Conservation (phyloP, 345 rosid genomes). For the Eucalyptus viminalis region DNA sequence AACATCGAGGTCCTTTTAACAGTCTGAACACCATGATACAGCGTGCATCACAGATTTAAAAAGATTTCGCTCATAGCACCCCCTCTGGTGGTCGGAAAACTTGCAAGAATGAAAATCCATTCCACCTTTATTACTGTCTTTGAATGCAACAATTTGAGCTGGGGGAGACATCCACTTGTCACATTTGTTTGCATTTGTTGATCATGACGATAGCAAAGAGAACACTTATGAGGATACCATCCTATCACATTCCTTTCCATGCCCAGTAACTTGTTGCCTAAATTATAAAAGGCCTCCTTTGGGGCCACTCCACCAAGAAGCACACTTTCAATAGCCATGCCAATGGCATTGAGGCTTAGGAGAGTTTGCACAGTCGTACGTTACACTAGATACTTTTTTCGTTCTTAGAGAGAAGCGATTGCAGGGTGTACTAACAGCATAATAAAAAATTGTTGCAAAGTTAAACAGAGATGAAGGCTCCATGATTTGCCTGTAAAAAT, state of each 20-base stretch:
- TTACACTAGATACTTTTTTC: not conserved
- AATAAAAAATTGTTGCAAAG: not conserved
- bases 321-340: not conserved
- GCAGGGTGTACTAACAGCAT: not conserved
- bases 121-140: not conserved
- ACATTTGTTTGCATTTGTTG: not conserved
- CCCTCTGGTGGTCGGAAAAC: not conserved
- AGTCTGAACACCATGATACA: not conserved
- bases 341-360: not conserved
- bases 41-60: not conserved
- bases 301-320: not conserved
- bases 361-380: not conserved
- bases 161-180: not conserved
- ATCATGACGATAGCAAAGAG: not conserved
- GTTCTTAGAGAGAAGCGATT: not conserved
- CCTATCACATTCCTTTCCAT: not conserved
- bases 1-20: not conserved
- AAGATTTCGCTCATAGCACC: not conserved
- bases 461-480: not conserved
- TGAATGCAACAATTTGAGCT: not conserved
- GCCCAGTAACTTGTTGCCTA: not conserved
- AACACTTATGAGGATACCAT: not conserved
- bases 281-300: not conserved
- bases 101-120: not conserved
- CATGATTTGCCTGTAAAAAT: not conserved